Evolutionary conservation across 495 filamentous ascomycete species (phyloP).

Genomic region (Trichoderma asperelloides): DNA sequence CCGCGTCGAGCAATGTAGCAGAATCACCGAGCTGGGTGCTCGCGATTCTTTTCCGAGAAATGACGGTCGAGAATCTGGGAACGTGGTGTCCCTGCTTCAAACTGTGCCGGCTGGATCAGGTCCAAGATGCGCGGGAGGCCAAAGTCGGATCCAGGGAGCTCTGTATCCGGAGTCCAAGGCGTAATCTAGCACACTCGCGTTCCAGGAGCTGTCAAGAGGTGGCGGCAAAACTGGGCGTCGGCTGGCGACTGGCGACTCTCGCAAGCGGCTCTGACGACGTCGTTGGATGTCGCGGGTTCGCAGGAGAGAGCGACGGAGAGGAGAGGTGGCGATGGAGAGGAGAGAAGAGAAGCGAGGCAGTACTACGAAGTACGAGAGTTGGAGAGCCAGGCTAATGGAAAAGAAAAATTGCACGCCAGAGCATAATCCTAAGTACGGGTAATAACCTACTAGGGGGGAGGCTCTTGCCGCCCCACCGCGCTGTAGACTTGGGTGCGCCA

Average conservation of each 20-base stretch:
- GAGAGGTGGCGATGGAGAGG: not conserved
- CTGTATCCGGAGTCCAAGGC: not conserved
- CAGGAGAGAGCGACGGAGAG: not conserved
- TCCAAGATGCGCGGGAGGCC: not conserved
- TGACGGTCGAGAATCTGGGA: not conserved
- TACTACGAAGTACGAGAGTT: not conserved
- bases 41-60: not conserved
- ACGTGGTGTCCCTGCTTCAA: not conserved
- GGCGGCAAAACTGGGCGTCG: not conserved
- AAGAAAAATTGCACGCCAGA: slow-evolving; percentile 7
- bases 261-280: not conserved
- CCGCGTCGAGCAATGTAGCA: not conserved
- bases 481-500: not conserved
- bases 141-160: not conserved
- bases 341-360: not conserved
- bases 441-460: slow-evolving; percentile 6
- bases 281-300: not conserved
- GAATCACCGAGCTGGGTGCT: not conserved
- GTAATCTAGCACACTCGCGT: not conserved
- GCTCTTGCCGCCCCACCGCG: slow-evolving; percentile 1
- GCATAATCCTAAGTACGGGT: not conserved
- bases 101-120: not conserved
- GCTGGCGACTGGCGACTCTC: not conserved
- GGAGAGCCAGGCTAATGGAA: slow-evolving; percentile 4
- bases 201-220: not conserved